Evolutionary conservation across 805 yeast species (phyloP).

Genomic region (Nakazawaea ishiwadae): DNA sequence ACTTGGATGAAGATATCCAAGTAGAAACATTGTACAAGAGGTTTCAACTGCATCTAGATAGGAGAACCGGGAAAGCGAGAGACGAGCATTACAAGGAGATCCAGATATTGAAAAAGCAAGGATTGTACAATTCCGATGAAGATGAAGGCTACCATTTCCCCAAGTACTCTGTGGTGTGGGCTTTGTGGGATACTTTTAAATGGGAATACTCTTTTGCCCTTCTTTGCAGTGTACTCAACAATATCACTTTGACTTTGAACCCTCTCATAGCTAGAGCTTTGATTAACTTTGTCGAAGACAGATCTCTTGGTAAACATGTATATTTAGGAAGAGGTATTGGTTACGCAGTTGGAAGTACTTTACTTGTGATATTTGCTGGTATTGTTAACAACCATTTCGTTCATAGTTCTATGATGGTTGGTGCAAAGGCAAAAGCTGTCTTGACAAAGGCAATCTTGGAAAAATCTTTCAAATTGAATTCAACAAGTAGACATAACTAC

Average conservation of each 20-base stretch:
- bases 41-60: slow-evolving; percentile 30
- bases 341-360: slow-evolving; percentile 34
- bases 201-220: slow-evolving; percentile 37
- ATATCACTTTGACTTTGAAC: slow-evolving; percentile 48
- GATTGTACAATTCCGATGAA: slow-evolving; percentile 5
- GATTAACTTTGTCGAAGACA: slow-evolving; percentile 33
- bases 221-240: slow-evolving; percentile 38
- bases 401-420: slow-evolving; percentile 37
- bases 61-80: slow-evolving; percentile 22
- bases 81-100: background rate
- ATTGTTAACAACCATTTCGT: slow-evolving; percentile 32
- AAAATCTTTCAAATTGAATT: slow-evolving; percentile 33
- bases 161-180: slow-evolving; percentile 30
- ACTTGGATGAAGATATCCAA: slow-evolving; percentile 34
- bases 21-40: slow-evolving; percentile 33
- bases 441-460: slow-evolving; percentile 33
- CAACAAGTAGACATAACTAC: slow-evolving; percentile 29
- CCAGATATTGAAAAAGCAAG: background rate
- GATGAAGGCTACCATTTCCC: slow-evolving; percentile 34
- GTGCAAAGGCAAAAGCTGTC: slow-evolving; percentile 35
- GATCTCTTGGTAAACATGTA: slow-evolving; percentile 28
- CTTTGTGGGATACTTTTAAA: slow-evolving; percentile 43
- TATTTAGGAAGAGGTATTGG: slow-evolving; percentile 33
- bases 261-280: slow-evolving; percentile 35
- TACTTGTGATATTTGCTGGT: slow-evolving; percentile 22